Evolutionary conservation across 2,329 filamentous ascomycete species (phyloP).

Genomic region (Daldinia eschscholtzii): DNA sequence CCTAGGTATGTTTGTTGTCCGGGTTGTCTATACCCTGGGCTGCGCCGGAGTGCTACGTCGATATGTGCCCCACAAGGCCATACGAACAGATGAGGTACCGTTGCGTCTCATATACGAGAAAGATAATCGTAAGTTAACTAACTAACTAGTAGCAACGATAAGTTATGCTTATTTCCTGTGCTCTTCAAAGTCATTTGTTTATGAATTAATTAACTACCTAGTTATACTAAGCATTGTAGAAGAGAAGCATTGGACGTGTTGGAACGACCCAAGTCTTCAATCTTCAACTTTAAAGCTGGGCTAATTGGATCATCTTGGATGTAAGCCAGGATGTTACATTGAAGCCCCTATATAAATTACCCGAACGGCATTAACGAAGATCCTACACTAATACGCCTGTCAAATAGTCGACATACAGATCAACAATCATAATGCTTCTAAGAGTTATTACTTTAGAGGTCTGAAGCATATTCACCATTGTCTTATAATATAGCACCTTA

Average conservation of each 20-base stretch:
- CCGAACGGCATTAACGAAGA: neutral
- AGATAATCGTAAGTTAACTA: neutral
- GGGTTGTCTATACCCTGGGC: conserved; percentile 1
- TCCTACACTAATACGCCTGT: neutral
- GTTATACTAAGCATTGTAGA: neutral
- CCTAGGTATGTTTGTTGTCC: no score
- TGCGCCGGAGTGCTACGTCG: conserved; percentile 19
- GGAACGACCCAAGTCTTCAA: neutral
- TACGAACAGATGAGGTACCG: conserved; percentile 2
- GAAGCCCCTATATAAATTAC: conserved; percentile 1
- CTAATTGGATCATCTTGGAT: neutral
- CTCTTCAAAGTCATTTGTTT: neutral
- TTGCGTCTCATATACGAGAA: neutral
- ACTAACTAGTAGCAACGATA: neutral
- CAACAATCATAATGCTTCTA: neutral
- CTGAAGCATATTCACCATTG: no score
- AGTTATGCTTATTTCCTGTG: neutral
- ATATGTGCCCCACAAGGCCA: conserved; percentile 4
- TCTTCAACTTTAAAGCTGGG: neutral
- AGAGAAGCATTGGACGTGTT: neutral
- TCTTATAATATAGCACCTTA: no score
- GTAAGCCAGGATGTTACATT: neutral
- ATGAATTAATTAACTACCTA: no score
- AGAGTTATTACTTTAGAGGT: neutral
- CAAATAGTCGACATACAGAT: neutral